A percentile compares a stretch with the other conserved stretches of the same genome.
Conservation (phyloP, 495 filamentous ascomycete species). For the Tuber umbilicatum region DNA sequence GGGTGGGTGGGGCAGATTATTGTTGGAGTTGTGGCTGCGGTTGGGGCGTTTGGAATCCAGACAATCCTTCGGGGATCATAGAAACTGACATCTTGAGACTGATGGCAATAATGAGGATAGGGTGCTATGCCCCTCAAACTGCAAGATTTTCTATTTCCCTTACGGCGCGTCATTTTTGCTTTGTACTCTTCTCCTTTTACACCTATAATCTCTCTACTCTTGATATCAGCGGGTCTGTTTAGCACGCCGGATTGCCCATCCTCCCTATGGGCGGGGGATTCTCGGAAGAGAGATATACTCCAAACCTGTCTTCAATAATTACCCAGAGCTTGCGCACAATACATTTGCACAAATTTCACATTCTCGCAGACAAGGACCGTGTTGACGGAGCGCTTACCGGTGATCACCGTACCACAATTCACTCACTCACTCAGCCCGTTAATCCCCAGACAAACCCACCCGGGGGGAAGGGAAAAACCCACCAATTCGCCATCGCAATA, state of each 20-base stretch:
- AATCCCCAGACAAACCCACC: no score
- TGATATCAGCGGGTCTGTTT: background rate
- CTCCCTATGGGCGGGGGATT: background rate
- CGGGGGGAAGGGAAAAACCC: no score
- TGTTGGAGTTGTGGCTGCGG: conserved; percentile 7
- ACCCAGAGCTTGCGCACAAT: background rate
- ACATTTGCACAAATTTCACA: background rate
- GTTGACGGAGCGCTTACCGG: background rate
- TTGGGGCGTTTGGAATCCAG: conserved; percentile 4
- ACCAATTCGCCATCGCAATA: no score
- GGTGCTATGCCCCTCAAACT: background rate
- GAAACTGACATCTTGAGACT: background rate
- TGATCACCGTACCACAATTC: background rate
- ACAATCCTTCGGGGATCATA: background rate
- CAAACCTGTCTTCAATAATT: background rate
- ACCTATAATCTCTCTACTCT: background rate
- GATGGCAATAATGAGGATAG: background rate
- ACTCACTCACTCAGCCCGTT: no score
- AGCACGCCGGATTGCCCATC: background rate
- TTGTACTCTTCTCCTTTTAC: background rate
- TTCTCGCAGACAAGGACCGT: background rate
- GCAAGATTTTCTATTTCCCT: background rate
- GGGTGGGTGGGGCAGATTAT: background rate
- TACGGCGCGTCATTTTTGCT: background rate
- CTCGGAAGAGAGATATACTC: background rate